Percentiles rank a stretch among this genome's conserved stretches.
Conservation (phyloP, 257 asterid species). For the Nicotiana benthamiana region DNA sequence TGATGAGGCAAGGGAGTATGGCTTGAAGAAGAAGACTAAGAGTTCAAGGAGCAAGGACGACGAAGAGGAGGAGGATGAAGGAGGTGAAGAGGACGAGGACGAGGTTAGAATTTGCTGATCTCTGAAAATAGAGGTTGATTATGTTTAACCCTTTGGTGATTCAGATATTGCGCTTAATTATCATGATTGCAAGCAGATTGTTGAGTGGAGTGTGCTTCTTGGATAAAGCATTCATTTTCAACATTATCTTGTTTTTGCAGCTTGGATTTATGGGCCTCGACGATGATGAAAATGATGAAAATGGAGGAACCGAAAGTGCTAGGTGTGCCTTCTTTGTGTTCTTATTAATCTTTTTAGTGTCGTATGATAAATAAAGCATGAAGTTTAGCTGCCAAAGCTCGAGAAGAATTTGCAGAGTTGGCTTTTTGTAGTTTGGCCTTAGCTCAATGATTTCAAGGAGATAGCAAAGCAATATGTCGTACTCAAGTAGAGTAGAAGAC, state of each 20-base stretch:
- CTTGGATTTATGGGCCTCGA: conserved; percentile 64
- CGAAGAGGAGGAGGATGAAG: conserved; percentile 35
- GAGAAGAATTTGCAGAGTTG: not conserved
- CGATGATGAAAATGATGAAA: conserved; percentile 37
- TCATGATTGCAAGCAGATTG: conserved; percentile 4
- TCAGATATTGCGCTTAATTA: not conserved
- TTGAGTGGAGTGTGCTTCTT: conserved; percentile 8
- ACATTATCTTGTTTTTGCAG: conserved; percentile 30
- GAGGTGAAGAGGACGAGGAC: conserved; percentile 30
- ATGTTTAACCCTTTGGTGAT: conserved; percentile 1
- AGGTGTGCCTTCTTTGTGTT: conserved; percentile 33
- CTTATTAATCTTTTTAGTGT: not conserved
- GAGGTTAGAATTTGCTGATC: conserved; percentile 26
- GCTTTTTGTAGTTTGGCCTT: not conserved
- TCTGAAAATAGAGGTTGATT: conserved; percentile 49
- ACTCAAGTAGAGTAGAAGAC: not conserved
- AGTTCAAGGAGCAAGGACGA: conserved; percentile 8
- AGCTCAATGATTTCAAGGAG: conserved; percentile 1
- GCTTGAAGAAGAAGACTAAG: conserved; percentile 29
- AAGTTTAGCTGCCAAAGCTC: not conserved
- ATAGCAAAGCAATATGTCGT: not conserved
- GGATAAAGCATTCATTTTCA: not conserved
- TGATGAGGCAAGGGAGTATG: conserved; percentile 80
- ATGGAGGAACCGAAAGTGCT: conserved; percentile 39
- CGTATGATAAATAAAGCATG: not conserved